phyloP scores from a whole-genome alignment of 202 grass and related monocot species.

The Bolboschoenoplectus hybrid region DNA sequence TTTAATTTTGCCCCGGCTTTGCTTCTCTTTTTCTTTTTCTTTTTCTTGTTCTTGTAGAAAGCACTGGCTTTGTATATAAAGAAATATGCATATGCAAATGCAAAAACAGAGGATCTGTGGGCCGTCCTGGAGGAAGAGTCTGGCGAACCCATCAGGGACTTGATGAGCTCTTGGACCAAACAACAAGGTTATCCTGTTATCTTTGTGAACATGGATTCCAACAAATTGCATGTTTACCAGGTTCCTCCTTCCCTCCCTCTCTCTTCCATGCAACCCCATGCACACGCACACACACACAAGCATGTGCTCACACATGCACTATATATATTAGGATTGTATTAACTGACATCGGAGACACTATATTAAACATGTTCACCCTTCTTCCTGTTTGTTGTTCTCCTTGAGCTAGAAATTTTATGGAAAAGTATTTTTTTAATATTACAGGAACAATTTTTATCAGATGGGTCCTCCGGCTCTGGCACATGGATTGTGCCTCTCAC shows the following conservation, averaged over 20 bases:
- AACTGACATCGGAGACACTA: neutral
- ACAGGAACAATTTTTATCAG: constrained; percentile 78
- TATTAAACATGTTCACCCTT: neutral
- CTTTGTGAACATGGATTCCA: constrained; percentile 52
- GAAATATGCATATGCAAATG: constrained; percentile 87
- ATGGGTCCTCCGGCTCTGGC: constrained; percentile 59
- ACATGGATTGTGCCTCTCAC: constrained; percentile 84
- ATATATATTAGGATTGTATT: constrained; percentile 7
- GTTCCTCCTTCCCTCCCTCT: constrained; percentile 43
- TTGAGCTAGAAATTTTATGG: constrained; percentile 15
- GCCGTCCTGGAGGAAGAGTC: constrained; percentile 86
- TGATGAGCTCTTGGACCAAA: constrained; percentile 93
- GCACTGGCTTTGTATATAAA: constrained; percentile 80
- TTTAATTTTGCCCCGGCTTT: constrained; percentile 12
- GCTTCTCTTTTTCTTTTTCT: constrained; percentile 39
- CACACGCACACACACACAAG: neutral
- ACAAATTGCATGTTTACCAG: constrained; percentile 72
- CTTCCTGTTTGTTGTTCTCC: neutral
- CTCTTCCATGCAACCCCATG: neutral
- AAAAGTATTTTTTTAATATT: constrained; percentile 41
- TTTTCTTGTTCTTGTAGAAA: constrained; percentile 58
- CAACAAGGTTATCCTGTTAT: constrained; percentile 91
- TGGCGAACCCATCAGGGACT: constrained; percentile 76
- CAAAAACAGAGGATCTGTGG: constrained; percentile 95
- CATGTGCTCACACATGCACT: neutral